phyloP scores from a whole-genome alignment of 2,329 filamentous ascomycete species.

The Paracorniculantispora psalliotae region DNA sequence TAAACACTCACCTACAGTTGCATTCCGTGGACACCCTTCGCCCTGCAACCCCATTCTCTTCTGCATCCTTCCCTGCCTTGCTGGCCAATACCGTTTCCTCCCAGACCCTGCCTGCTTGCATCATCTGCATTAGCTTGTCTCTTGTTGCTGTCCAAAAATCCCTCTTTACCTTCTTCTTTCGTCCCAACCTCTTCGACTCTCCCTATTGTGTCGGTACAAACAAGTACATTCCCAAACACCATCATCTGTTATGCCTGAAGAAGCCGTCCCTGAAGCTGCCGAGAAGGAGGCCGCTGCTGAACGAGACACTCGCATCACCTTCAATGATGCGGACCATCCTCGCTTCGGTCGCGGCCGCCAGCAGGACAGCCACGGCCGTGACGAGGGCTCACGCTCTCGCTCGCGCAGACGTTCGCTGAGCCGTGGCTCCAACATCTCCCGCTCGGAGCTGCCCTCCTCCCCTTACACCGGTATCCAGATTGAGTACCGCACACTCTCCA shows the following conservation, averaged over 20 bases:
- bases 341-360: constrained; percentile 16
- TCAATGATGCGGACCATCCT: constrained; percentile 20
- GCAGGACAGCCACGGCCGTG: constrained; percentile 4
- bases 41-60: neutral
- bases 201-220: neutral
- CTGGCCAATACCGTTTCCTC: neutral
- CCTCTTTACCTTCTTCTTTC: neutral
- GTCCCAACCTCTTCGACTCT: neutral
- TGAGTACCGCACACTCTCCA: constrained; percentile 37
- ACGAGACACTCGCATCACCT: constrained; percentile 23
- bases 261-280: constrained; percentile 16
- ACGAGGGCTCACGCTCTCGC: constrained; percentile 17
- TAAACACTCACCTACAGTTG: neutral
- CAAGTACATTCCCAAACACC: neutral
- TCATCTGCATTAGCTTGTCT: constrained; percentile 5
- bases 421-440: constrained; percentile 18
- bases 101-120: neutral
- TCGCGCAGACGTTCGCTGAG: constrained; percentile 22
- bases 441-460: constrained; percentile 24
- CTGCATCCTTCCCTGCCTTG: neutral
- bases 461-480: constrained; percentile 34
- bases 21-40: neutral
- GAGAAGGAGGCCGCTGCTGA: constrained; percentile 20
- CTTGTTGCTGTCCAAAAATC: neutral
- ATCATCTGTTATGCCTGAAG: constrained; percentile 17